These are phyloP conservation scores for Hysterangium stoloniferum DNA, from an alignment of 768 basidiomycete genomes.

Conservation along the genomic window DNA sequence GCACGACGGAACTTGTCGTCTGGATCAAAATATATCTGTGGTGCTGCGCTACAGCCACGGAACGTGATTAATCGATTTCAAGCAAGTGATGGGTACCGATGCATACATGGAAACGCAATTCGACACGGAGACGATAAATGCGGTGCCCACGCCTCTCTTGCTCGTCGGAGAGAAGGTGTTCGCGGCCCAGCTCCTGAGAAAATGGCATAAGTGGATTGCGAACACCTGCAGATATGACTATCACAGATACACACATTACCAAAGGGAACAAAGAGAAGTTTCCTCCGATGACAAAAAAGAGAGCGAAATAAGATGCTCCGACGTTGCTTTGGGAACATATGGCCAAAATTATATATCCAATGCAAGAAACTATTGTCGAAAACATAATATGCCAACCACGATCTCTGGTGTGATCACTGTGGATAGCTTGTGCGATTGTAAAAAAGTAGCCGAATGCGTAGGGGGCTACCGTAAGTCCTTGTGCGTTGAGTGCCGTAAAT, in stretches of 20 bases:
- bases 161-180: conserved; percentile 52
- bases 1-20: conserved; percentile 43
- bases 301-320: conserved; percentile 48
- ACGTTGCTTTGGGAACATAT: conserved; percentile 42
- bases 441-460: conserved; percentile 50
- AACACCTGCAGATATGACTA: background rate
- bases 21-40: conserved; percentile 50
- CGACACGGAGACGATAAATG: conserved; percentile 52
- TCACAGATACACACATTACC: conserved; percentile 38
- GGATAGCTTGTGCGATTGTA: conserved; percentile 46
- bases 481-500: conserved; percentile 47
- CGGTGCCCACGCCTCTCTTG: conserved; percentile 52
- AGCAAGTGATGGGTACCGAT: background rate
- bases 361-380: conserved; percentile 36
- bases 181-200: conserved; percentile 48
- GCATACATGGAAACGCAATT: conserved; percentile 50
- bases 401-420: conserved; percentile 46
- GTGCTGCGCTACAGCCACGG: conserved; percentile 34
- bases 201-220: background rate
- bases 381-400: conserved; percentile 51
- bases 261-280: conserved; percentile 50
- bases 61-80: background rate
- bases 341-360: conserved; percentile 50
- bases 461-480: conserved; percentile 51
- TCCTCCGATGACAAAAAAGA: conserved; percentile 49